Conservation (phyloP, 345 rosid genomes). For the Syzygium aromaticum region DNA sequence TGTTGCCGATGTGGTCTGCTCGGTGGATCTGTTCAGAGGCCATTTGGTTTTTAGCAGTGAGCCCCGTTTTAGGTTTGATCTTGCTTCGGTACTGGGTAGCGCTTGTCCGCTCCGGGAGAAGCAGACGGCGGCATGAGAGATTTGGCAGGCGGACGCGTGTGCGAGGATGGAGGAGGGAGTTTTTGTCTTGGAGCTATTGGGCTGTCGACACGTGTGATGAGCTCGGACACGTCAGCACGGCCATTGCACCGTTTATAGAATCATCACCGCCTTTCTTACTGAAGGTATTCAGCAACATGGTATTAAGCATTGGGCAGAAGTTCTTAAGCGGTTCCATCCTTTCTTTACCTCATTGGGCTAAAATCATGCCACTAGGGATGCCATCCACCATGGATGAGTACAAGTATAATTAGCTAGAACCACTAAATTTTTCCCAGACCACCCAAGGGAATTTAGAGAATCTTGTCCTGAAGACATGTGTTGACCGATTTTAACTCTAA, state of each 20-base stretch:
- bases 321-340: neutral
- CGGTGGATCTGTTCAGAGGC: slow-evolving; percentile 39
- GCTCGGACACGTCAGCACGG: neutral
- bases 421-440: neutral
- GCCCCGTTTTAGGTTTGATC: neutral
- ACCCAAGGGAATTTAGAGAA: neutral
- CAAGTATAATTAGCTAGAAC: neutral
- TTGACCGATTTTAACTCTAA: neutral
- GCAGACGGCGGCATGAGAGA: neutral
- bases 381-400: neutral
- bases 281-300: neutral
- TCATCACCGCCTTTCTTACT: neutral
- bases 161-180: neutral
- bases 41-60: slow-evolving; percentile 15
- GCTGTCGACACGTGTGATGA: neutral
- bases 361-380: neutral
- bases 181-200: neutral
- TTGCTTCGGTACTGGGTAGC: neutral
- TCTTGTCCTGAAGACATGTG: neutral
- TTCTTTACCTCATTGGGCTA: neutral
- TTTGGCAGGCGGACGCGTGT: neutral
- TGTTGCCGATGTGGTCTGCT: slow-evolving; percentile 29
- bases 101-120: neutral
- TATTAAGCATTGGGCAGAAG: neutral
- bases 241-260: neutral